Evolutionary conservation across 441 rosid species (phyloP).

Genomic region (Melastoma candidum): DNA sequence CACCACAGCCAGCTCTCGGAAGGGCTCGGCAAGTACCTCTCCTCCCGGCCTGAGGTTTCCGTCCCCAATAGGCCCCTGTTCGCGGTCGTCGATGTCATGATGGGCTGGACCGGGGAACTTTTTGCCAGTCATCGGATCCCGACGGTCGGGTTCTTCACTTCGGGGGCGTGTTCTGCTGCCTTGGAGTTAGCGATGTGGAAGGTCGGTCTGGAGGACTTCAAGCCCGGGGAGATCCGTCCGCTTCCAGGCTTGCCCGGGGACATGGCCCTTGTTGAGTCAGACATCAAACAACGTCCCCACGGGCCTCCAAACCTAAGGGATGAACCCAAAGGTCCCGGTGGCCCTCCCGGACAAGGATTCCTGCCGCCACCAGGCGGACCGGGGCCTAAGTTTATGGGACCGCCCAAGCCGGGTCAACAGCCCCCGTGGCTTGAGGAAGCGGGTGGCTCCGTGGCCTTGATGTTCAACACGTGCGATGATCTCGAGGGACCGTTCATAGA

Average conservation of each 20-base stretch:
- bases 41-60: constrained; percentile 2
- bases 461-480: constrained; percentile 25
- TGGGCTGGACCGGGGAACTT: constrained; percentile 24
- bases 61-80: constrained; percentile 19
- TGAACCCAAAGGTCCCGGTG: neutral
- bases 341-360: neutral
- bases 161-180: constrained; percentile 44
- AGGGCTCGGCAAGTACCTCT: constrained; percentile 19
- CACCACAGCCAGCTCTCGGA: constrained; percentile 15
- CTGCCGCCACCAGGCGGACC: neutral
- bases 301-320: constrained; percentile 13
- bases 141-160: constrained; percentile 35
- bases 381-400: constrained; percentile 8
- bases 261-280: constrained; percentile 29
- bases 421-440: constrained; percentile 28
- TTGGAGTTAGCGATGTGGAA: constrained; percentile 42
- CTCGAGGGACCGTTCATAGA: constrained; percentile 20
- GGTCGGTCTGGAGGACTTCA: constrained; percentile 13
- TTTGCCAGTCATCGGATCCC: constrained; percentile 27
- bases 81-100: constrained; percentile 39
- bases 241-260: constrained; percentile 37
- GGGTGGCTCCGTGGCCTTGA: constrained; percentile 13
- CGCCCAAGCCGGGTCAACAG: neutral
- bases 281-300: constrained; percentile 26
- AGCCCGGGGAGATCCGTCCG: constrained; percentile 27